Percentiles rank a stretch among this genome's conserved stretches.
phyloP scores from a whole-genome alignment of 129 eudicot species.

The Deinandra increscens region DNA sequence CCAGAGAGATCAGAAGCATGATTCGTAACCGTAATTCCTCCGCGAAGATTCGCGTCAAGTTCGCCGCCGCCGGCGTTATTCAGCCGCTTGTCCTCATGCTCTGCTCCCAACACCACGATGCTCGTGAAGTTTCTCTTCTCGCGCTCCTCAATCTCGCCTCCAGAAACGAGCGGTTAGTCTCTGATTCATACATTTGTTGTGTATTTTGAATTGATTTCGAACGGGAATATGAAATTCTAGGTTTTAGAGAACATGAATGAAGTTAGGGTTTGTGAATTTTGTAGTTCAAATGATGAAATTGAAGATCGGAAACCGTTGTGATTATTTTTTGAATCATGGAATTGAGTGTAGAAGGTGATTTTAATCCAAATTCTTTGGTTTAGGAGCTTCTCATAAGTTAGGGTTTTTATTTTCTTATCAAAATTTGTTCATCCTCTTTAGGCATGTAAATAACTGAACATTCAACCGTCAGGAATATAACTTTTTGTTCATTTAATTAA shows the following conservation, averaged over 20 bases:
- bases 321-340: background rate
- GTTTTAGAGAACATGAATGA: background rate
- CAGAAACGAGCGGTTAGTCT: constrained; percentile 52
- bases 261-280: constrained; percentile 21
- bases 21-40: constrained; percentile 59
- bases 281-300: constrained; percentile 11
- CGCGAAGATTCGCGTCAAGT: constrained; percentile 45
- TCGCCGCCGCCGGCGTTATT: constrained; percentile 69
- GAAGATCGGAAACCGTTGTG: constrained; percentile 6
- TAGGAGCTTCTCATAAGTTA: background rate
- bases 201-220: background rate
- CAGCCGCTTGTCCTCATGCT: constrained; percentile 68
- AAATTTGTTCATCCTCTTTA: too few species aligned
- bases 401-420: background rate
- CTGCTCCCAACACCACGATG: constrained; percentile 28
- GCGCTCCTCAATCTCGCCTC: constrained; percentile 75
- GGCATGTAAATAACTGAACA: too few species aligned
- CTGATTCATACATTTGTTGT: background rate
- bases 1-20: constrained; percentile 55
- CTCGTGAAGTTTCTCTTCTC: constrained; percentile 62
- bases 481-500: too few species aligned
- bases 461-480: too few species aligned
- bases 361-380: background rate
- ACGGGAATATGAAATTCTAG: background rate
- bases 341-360: constrained; percentile 6